Conservation (phyloP, 2,329 filamentous ascomycete genomes). For the Colletotrichum higginsianum region DNA sequence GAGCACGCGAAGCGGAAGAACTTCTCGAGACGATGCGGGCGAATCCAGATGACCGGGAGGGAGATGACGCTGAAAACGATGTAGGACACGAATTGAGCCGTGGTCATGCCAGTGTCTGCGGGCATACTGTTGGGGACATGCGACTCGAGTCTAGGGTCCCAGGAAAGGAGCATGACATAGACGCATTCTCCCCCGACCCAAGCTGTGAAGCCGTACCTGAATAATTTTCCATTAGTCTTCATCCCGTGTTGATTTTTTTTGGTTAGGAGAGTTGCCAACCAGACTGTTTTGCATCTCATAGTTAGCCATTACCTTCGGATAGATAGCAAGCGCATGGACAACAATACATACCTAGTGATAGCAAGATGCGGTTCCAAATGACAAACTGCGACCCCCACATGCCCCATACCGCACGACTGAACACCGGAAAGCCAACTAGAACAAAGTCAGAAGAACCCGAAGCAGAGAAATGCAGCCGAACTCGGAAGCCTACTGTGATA, state of each 20-base stretch:
- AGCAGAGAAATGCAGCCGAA: accelerated
- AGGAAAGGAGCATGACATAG: constrained; percentile 61
- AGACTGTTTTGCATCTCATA: constrained; percentile 44
- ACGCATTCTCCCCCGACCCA: constrained; percentile 64
- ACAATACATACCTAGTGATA: constrained; percentile 56
- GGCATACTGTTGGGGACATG: constrained; percentile 60
- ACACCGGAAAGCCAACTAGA: constrained; percentile 51
- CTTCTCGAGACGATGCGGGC: constrained; percentile 58
- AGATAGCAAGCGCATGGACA: not conserved
- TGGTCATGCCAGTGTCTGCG: constrained; percentile 58
- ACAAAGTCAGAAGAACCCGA: not conserved
- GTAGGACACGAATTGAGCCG: constrained; percentile 60
- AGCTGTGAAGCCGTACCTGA: constrained; percentile 60
- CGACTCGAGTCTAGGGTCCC: constrained; percentile 59
- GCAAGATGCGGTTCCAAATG: constrained; percentile 57
- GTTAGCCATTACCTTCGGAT: not conserved
- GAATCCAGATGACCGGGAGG: constrained; percentile 61
- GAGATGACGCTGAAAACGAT: constrained; percentile 61
- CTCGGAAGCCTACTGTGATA: constrained; percentile 55
- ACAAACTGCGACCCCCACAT: constrained; percentile 47
- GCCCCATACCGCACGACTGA: constrained; percentile 52
- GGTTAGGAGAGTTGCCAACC: constrained; percentile 37
- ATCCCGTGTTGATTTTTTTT: not conserved
- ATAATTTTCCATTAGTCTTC: constrained; percentile 16
- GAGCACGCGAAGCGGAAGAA: constrained; percentile 59